These are phyloP conservation scores for Diutina neorugosa DNA, from an alignment of 1,139 yeast species.

Conservation along the genomic window DNA sequence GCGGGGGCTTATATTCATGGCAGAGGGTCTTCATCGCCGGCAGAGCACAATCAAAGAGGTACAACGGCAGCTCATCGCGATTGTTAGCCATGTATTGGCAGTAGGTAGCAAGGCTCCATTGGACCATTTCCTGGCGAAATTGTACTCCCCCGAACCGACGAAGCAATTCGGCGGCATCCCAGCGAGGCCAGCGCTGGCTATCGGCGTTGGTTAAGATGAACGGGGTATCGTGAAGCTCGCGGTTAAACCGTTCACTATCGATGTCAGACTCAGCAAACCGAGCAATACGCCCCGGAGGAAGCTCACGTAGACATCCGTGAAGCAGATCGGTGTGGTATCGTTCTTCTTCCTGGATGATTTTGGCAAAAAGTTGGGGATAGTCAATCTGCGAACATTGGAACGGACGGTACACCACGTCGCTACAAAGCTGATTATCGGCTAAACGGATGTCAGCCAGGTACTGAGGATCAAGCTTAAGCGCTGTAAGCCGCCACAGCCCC, in stretches of 20 bases:
- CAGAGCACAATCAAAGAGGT: conserved; percentile 71
- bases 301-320: not conserved
- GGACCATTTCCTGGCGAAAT: conserved; percentile 77
- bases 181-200: conserved; percentile 48
- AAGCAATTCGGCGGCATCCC: conserved; percentile 44
- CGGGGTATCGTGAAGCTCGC: conserved; percentile 41
- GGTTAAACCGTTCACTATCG: conserved; percentile 32
- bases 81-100: conserved; percentile 48
- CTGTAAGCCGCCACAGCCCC: conserved; percentile 70
- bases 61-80: conserved; percentile 71
- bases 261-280: conserved; percentile 34
- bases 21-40: conserved; percentile 47
- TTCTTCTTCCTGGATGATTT: conserved; percentile 36
- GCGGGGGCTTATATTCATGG: conserved; percentile 44
- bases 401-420: conserved; percentile 64
- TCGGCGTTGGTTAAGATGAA: conserved; percentile 44
- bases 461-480: conserved; percentile 25
- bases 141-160: conserved; percentile 43
- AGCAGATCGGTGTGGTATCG: conserved; percentile 12
- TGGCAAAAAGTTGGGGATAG: conserved; percentile 35
- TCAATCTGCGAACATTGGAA: conserved; percentile 67
- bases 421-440: conserved; percentile 24
- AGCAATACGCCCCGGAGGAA: conserved; percentile 17
- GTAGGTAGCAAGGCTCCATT: conserved; percentile 61
- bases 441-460: conserved; percentile 29